Evolutionary conservation across 2,329 filamentous ascomycete species (phyloP).

Genomic region (Chaetomium globosum): DNA sequence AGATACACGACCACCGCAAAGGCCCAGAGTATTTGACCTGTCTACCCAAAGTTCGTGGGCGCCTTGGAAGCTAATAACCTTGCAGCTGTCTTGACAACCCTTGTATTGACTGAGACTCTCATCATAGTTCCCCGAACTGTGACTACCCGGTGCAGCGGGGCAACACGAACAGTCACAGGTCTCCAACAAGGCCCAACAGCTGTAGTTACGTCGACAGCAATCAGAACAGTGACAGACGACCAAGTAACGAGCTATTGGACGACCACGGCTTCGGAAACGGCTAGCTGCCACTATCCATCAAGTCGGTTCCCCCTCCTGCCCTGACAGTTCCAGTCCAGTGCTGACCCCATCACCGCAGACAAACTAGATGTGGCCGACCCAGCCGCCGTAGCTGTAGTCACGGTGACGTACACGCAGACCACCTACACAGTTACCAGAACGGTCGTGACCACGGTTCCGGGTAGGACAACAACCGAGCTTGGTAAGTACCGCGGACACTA

Average conservation of each 20-base stretch:
- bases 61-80: background rate
- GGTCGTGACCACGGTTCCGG: constrained; percentile 41
- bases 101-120: constrained; percentile 42
- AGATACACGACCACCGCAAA: constrained; percentile 45
- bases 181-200: constrained; percentile 41
- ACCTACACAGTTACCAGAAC: constrained; percentile 45
- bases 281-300: constrained; percentile 43
- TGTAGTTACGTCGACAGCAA: constrained; percentile 39
- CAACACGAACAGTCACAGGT: constrained; percentile 43
- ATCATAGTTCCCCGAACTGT: constrained; percentile 42
- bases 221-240: constrained; percentile 42
- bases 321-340: background rate
- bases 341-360: constrained; percentile 21
- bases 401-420: constrained; percentile 45
- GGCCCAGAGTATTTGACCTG: constrained; percentile 41
- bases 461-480: constrained; percentile 42
- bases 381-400: constrained; percentile 40
- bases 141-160: constrained; percentile 42
- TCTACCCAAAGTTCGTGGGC: background rate
- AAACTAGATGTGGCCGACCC: constrained; percentile 33
- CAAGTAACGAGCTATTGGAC: constrained; percentile 41
- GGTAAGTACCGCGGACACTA: constrained; percentile 32
- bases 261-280: constrained; percentile 42
- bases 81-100: constrained; percentile 37
- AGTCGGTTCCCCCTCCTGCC: constrained; percentile 26